Evolutionary conservation across 495 filamentous ascomycete genomes (phyloP), one percentile per base, ranked within the genome.

Genomic region (Tetracladium marchalianum): DNA sequence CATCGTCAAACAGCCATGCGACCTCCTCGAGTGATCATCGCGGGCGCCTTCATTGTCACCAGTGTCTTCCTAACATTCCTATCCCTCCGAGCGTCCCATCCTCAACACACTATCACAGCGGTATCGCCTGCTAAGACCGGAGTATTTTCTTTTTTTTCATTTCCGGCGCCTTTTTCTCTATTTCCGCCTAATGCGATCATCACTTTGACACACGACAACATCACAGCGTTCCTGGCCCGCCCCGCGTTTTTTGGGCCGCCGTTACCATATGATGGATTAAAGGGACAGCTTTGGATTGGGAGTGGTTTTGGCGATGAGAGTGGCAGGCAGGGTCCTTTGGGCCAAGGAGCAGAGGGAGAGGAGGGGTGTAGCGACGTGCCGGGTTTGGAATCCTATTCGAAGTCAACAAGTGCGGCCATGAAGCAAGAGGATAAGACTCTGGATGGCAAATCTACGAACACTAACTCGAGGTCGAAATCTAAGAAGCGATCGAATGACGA

Each of bases 341-440:
- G 62, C 19, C 59, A 67, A 0, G 72, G 66, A 8, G 67, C 74
- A 1, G 85, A 88, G 56, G 87, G 90, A 0, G 90, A 98, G 68
- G 70, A 96, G n/a, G 92, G 93, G 18, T 98, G 92, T 63, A 94
- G 90, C 52, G 92, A 97, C 73, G 83, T 95, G n/a, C 86, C 87
- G 1, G 89, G 87, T 4, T 78, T 77, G 33, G 80, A 78, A 33
- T 71, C 53, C 55, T 39, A 60, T 61, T 50, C 60, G 31, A 67
- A 62, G 22, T 39, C 63, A 15, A 42, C 56, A 18, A 41, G 52
- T 32, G 41, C 24, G 17, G 34, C 27, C 5, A 37, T 11, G 49
- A 47, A 42, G 11, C 52, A 54, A 9, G 43, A 31, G 35, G 46
- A 17, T 18, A 53, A 50, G 41, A 31, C 50, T 17, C 44, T 19